Evolutionary conservation across 192 early-diverging fungal genomes (phyloP).

Genomic region (Piromyces sp.): DNA sequence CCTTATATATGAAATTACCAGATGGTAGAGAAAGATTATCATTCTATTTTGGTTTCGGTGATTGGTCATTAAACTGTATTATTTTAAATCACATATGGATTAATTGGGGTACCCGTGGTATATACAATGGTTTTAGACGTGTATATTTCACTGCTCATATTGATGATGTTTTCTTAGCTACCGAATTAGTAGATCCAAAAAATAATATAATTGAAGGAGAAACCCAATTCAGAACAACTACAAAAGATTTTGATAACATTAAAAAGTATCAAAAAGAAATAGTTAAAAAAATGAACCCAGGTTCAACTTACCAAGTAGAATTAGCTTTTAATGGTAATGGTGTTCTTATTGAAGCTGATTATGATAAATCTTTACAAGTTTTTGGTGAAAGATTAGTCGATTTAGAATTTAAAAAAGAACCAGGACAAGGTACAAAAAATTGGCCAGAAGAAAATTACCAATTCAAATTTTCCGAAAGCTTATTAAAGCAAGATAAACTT

Average conservation of each 20-base stretch:
- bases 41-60: constrained; percentile 22
- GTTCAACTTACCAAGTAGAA: constrained; percentile 14
- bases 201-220: neutral
- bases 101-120: constrained; percentile 22
- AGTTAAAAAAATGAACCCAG: constrained; percentile 13
- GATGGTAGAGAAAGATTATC: constrained; percentile 22
- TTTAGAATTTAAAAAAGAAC: constrained; percentile 12
- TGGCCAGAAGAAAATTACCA: constrained; percentile 11
- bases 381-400: constrained; percentile 8
- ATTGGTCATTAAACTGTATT: constrained; percentile 13
- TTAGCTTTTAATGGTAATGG: constrained; percentile 23
- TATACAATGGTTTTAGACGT: constrained; percentile 19
- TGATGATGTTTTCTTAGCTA: constrained; percentile 19
- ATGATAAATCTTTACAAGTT: constrained; percentile 6
- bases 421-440: constrained; percentile 9
- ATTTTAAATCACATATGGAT: constrained; percentile 20
- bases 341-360: constrained; percentile 5
- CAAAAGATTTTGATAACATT: constrained; percentile 12
- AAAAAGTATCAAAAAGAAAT: constrained; percentile 19
- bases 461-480: neutral
- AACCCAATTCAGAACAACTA: constrained; percentile 7
- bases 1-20: constrained; percentile 6
- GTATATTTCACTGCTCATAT: constrained; percentile 18
- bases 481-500: constrained; percentile 8
- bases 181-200: constrained; percentile 1